Percentiles rank a stretch among this genome's conserved stretches.
Conservation (phyloP, 179 eudicot species). For the Nepenthes alata region DNA sequence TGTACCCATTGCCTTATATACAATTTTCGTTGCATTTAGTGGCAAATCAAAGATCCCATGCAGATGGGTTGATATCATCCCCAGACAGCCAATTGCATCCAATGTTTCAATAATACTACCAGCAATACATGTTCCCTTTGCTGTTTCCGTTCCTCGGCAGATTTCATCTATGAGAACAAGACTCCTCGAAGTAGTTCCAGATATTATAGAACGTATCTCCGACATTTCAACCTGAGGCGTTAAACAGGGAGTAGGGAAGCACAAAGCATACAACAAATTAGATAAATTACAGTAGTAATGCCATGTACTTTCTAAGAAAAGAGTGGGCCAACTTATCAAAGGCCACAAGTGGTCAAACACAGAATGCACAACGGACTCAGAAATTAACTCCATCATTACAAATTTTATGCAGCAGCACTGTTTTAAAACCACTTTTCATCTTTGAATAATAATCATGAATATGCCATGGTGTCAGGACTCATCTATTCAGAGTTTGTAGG, state of each 20-base stretch:
- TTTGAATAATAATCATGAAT: not conserved
- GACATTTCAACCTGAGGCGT: constrained; percentile 82
- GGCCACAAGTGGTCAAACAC: not conserved
- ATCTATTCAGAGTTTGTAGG: not conserved
- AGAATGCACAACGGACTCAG: too few species aligned
- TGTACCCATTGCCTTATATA: constrained; percentile 70
- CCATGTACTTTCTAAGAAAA: too few species aligned
- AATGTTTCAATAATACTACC: constrained; percentile 84
- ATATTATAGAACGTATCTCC: constrained; percentile 72
- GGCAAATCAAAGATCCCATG: constrained; percentile 89
- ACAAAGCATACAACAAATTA: not conserved
- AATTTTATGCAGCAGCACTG: too few species aligned
- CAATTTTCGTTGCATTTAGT: constrained; percentile 35
- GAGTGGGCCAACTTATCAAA: not conserved
- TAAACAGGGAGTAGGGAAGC: not conserved
- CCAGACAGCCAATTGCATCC: constrained; percentile 67
- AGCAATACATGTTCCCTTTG: constrained; percentile 92
- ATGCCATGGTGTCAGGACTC: not conserved
- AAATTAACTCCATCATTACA: too few species aligned
- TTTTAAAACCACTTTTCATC: not conserved
- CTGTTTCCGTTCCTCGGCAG: constrained; percentile 93
- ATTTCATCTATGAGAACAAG: constrained; percentile 95
- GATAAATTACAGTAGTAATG: too few species aligned
- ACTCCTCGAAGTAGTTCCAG: constrained; percentile 66
- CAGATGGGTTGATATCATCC: constrained; percentile 83